Evolutionary conservation across 768 basidiomycete species (phyloP).

Genomic region (Calvatia gigantea): DNA sequence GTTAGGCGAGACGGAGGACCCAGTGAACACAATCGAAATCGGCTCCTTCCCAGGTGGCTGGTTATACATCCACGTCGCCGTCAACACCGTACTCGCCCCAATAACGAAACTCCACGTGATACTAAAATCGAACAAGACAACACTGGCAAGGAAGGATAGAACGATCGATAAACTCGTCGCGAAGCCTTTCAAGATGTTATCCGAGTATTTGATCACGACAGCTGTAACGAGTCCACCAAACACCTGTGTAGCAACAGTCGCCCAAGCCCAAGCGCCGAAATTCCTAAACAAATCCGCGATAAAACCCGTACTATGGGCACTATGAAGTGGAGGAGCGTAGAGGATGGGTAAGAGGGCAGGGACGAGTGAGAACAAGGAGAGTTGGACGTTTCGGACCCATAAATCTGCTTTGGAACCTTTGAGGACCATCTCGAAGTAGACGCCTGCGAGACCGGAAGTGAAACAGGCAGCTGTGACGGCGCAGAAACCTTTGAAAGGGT

Average conservation of each 20-base stretch:
- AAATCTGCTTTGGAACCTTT: constrained; percentile 87
- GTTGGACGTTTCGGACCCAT: constrained; percentile 96
- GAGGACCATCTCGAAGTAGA: constrained; percentile 97
- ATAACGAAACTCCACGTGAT: constrained; percentile 87
- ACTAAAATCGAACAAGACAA: constrained; percentile 84
- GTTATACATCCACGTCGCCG: constrained; percentile 95
- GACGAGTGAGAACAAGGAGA: constrained; percentile 90
- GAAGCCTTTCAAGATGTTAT: constrained; percentile 96
- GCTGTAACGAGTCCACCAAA: constrained; percentile 93
- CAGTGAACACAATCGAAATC: constrained; percentile 22
- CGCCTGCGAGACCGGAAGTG: constrained; percentile 93
- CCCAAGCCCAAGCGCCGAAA: constrained; percentile 95
- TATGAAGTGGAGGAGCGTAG: constrained; percentile 38
- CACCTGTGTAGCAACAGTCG: constrained; percentile 86
- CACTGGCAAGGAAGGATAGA: constrained; percentile 90
- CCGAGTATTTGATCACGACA: constrained; percentile 94
- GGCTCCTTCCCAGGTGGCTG: constrained; percentile 46
- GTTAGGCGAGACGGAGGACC: constrained; percentile 4
- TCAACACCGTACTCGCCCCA: constrained; percentile 81
- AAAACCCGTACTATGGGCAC: constrained; percentile 47
- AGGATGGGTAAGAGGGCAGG: constrained; percentile 86
- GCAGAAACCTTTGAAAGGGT: constrained; percentile 79
- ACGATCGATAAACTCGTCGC: constrained; percentile 94
- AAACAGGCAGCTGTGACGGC: constrained; percentile 91
- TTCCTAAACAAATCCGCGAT: constrained; percentile 68